Evolutionary conservation across 1,139 yeast species (phyloP).

Genomic region (Suhomyces taliae): DNA sequence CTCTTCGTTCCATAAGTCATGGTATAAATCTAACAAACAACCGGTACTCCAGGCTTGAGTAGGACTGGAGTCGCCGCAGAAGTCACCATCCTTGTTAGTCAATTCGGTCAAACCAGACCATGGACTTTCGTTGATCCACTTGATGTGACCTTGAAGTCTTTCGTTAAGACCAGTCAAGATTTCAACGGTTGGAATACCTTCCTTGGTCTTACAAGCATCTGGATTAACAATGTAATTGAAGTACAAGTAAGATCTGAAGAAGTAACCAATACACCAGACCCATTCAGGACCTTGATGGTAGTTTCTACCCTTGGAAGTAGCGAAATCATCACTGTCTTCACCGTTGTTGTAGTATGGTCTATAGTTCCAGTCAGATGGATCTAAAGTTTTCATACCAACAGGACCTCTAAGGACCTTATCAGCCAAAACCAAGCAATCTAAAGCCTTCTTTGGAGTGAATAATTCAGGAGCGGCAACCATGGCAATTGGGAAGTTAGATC

Average conservation of each 20-base stretch:
- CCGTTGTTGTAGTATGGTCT: slow-evolving; percentile 84
- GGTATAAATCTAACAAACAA: slow-evolving; percentile 76
- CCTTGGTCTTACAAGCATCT: slow-evolving; percentile 18
- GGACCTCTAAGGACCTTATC: slow-evolving; percentile 82
- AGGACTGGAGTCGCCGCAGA: slow-evolving; percentile 86
- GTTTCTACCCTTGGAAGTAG: slow-evolving; percentile 92
- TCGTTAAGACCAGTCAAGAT: slow-evolving; percentile 43
- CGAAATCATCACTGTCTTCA: slow-evolving; percentile 80
- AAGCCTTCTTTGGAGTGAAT: slow-evolving; percentile 62
- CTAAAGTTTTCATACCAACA: slow-evolving; percentile 87
- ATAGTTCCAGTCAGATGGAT: slow-evolving; percentile 89
- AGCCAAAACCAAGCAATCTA: slow-evolving; percentile 64
- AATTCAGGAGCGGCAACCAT: slow-evolving; percentile 93
- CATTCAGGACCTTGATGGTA: slow-evolving; percentile 99
- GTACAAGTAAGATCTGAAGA: slow-evolving; percentile 68
- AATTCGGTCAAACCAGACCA: slow-evolving; percentile 96
- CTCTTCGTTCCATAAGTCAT: slow-evolving; percentile 50
- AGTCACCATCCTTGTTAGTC: slow-evolving; percentile 81
- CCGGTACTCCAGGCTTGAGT: slow-evolving; percentile 97
- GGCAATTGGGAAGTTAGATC: slow-evolving; percentile 92
- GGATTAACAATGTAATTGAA: slow-evolving; percentile 47
- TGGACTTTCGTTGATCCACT: slow-evolving; percentile 69
- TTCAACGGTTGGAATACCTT: slow-evolving; percentile 35
- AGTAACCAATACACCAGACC: slow-evolving; percentile 92
- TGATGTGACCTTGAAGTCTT: slow-evolving; percentile 62